phyloP scores from a whole-genome alignment of 257 asterid species.

The Lithospermum erythrorhizon region DNA sequence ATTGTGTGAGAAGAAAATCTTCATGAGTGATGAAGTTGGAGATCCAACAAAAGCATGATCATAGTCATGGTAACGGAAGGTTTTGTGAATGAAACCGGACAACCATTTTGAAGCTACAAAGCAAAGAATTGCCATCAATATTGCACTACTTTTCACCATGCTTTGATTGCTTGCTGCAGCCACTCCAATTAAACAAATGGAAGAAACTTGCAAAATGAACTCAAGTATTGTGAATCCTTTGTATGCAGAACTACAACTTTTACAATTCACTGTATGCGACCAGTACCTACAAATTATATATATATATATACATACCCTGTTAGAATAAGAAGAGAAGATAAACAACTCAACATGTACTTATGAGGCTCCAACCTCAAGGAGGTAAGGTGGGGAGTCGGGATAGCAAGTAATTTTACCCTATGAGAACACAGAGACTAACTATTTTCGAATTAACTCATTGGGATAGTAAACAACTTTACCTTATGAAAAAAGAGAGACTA shows the following conservation, averaged over 20 bases:
- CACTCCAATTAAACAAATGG: constrained; percentile 38
- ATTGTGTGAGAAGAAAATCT: too few species aligned
- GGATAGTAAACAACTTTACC: too few species aligned
- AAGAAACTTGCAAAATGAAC: constrained; percentile 40
- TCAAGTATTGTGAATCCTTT: constrained; percentile 38
- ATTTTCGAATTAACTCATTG: too few species aligned
- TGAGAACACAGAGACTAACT: too few species aligned
- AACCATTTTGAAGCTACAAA: constrained; percentile 71
- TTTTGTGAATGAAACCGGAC: constrained; percentile 59
- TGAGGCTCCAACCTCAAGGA: not conserved
- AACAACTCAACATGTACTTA: not conserved
- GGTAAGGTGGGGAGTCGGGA: not conserved
- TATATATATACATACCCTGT: too few species aligned
- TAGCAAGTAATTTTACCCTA: too few species aligned
- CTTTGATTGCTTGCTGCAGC: constrained; percentile 63
- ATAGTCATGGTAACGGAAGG: constrained; percentile 75
- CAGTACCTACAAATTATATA: constrained; percentile 39
- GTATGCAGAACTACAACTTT: constrained; percentile 60
- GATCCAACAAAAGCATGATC: constrained; percentile 47
- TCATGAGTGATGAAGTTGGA: too few species aligned
- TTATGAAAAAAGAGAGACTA: too few species aligned
- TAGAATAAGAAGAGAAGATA: too few species aligned
- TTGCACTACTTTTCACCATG: constrained; percentile 25
- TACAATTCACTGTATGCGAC: constrained; percentile 63
- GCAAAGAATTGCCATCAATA: constrained; percentile 45